Conservation (phyloP, 345 rosid genomes). For the Clarkia xantiana region DNA sequence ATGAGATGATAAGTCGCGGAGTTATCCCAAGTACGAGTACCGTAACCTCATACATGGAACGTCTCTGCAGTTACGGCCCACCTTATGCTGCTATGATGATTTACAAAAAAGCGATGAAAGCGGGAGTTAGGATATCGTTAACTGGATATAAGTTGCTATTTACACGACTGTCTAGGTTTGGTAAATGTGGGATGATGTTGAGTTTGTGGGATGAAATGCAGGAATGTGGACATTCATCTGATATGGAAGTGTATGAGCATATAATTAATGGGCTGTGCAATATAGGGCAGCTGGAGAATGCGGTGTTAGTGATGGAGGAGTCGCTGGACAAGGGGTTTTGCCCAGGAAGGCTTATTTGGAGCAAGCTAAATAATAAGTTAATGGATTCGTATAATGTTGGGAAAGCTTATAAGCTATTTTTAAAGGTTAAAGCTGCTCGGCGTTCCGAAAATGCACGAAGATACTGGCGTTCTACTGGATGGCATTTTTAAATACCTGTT, state of each 20-base stretch:
- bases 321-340: conserved; percentile 59
- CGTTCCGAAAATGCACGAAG: conserved; percentile 45
- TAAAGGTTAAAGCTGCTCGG: conserved; percentile 65
- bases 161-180: conserved; percentile 70
- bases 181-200: conserved; percentile 80
- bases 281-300: conserved; percentile 79
- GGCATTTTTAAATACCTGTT: conserved; percentile 54
- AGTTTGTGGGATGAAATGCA: conserved; percentile 85
- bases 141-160: conserved; percentile 66
- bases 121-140: conserved; percentile 50
- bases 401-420: conserved; percentile 62
- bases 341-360: conserved; percentile 59
- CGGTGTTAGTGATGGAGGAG: conserved; percentile 85
- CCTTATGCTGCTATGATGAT: conserved; percentile 76
- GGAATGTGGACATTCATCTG: conserved; percentile 51
- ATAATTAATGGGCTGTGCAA: conserved; percentile 77
- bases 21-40: conserved; percentile 51
- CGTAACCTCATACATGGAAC: conserved; percentile 48
- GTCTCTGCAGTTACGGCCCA: conserved; percentile 73
- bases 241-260: conserved; percentile 61
- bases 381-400: conserved; percentile 56
- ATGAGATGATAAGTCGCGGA: conserved; percentile 55
- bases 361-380: conserved; percentile 64
- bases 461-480: conserved; percentile 74
- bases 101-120: conserved; percentile 60